Evolutionary conservation across 345 rosid genomes (phyloP).

Genomic region (Populus davidiana): DNA sequence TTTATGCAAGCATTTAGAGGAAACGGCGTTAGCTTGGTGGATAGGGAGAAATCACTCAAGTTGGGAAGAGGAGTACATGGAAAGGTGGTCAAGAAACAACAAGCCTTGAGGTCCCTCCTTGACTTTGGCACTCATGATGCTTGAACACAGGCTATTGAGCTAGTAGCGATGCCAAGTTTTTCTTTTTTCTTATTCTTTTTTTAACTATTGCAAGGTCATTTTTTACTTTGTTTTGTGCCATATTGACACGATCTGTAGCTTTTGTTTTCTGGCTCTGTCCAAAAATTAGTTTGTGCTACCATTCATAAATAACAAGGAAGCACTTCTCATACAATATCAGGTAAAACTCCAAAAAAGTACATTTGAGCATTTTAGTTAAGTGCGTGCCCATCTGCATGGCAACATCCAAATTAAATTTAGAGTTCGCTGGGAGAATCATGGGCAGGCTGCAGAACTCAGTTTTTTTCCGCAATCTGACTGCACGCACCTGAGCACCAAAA

Average conservation of each 20-base stretch:
- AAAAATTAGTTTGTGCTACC: too few relatives aligned
- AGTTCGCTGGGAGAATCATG: neutral
- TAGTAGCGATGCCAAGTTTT: neutral
- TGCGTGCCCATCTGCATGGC: neutral
- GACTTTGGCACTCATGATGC: conserved; percentile 21
- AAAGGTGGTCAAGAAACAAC: conserved; percentile 69
- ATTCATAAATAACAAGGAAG: too few relatives aligned
- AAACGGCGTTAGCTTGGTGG: conserved; percentile 33
- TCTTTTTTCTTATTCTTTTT: neutral
- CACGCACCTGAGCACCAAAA: neutral
- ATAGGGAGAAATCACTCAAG: conserved; percentile 51
- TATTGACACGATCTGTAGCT: neutral
- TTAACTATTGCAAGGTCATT: neutral
- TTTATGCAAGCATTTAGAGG: conserved; percentile 43
- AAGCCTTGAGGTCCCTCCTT: conserved; percentile 61
- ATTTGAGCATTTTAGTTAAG: neutral
- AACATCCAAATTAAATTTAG: neutral
- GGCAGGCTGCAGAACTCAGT: neutral
- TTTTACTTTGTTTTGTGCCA: neutral
- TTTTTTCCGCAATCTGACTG: neutral
- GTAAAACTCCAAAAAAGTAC: neutral
- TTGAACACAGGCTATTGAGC: conserved; percentile 11
- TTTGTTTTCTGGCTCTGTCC: too few relatives aligned
- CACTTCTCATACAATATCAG: neutral
- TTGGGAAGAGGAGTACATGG: conserved; percentile 69